phyloP scores from a whole-genome alignment of 345 rosid species.

The Microcos paniculata region DNA sequence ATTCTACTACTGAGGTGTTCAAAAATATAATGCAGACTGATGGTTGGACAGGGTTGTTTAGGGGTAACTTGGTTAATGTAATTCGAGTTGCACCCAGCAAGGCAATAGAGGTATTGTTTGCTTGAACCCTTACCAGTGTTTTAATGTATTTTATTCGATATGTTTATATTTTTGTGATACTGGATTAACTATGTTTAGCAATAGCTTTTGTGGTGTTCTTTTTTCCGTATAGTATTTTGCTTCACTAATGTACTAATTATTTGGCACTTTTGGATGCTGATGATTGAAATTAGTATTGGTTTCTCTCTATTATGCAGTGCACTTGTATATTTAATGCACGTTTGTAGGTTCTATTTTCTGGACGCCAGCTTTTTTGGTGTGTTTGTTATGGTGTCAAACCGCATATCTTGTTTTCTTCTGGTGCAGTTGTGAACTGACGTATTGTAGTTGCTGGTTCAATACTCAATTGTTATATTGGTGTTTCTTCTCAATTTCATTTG shows the following conservation, averaged over 20 bases:
- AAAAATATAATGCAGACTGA: conserved; percentile 75
- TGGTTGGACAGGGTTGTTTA: conserved; percentile 94
- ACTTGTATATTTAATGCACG: background rate
- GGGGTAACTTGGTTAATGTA: conserved; percentile 95
- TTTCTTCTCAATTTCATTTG: too few species aligned
- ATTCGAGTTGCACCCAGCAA: conserved; percentile 96
- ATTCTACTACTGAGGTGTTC: conserved; percentile 65
- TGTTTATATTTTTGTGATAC: background rate
- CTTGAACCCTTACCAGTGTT: background rate
- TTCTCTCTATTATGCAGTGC: background rate
- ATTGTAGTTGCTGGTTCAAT: background rate
- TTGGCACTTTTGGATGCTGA: background rate
- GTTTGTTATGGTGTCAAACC: background rate
- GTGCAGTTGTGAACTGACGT: background rate
- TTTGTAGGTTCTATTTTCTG: background rate
- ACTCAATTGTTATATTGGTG: background rate
- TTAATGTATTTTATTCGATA: background rate
- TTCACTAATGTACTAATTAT: background rate
- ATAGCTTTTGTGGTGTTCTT: conserved; percentile 7
- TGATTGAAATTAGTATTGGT: background rate
- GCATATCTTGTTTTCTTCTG: background rate
- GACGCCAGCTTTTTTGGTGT: background rate
- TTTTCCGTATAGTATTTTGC: background rate
- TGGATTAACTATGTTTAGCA: conserved; percentile 2
- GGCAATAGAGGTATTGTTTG: conserved; percentile 83